Percentiles rank a stretch among this genome's conserved stretches.
These are phyloP conservation scores for Hyphodiscus sp. DNA, from an alignment of 2,329 filamentous ascomycete species.

Conservation along the genomic window DNA sequence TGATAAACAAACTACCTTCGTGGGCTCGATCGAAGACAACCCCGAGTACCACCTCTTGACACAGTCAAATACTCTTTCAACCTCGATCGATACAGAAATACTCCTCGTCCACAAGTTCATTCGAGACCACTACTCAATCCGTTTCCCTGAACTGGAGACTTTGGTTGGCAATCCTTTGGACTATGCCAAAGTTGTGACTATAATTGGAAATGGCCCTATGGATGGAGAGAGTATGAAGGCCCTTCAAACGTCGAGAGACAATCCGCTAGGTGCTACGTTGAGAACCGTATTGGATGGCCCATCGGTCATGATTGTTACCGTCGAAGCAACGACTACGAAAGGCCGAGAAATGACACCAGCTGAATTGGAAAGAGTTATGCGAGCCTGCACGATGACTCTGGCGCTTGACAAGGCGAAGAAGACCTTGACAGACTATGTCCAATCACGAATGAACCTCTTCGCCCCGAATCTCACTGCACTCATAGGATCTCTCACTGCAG, in stretches of 20 bases:
- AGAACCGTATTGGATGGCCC: conserved; percentile 81
- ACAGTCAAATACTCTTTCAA: conserved; percentile 82
- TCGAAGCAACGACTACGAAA: conserved; percentile 86
- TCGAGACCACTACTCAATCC: conserved; percentile 86
- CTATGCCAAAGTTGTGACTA: conserved; percentile 91
- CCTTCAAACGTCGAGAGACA: conserved; percentile 70
- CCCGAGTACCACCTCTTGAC: conserved; percentile 86
- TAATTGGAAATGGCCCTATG: conserved; percentile 87
- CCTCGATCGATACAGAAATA: conserved; percentile 88
- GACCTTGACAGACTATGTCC: conserved; percentile 85
- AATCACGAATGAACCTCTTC: conserved; percentile 94
- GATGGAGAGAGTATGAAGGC: conserved; percentile 73
- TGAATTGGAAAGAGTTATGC: conserved; percentile 67
- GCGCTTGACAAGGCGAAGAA: conserved; percentile 80
- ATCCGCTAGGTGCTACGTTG: conserved; percentile 68
- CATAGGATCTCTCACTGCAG: conserved; percentile 86
- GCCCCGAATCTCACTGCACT: conserved; percentile 89
- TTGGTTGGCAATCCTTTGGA: conserved; percentile 88
- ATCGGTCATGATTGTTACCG: conserved; percentile 89
- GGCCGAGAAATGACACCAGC: conserved; percentile 69
- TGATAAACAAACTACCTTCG: conserved; percentile 54
- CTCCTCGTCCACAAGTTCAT: conserved; percentile 94
- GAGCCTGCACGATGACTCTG: conserved; percentile 84
- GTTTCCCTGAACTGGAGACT: conserved; percentile 87
- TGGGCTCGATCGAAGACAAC: conserved; percentile 86